Evolutionary conservation across 2,329 filamentous ascomycete species (phyloP), one percentile per base, ranked within the genome.

Genomic region (Arachnomyces sp.): DNA sequence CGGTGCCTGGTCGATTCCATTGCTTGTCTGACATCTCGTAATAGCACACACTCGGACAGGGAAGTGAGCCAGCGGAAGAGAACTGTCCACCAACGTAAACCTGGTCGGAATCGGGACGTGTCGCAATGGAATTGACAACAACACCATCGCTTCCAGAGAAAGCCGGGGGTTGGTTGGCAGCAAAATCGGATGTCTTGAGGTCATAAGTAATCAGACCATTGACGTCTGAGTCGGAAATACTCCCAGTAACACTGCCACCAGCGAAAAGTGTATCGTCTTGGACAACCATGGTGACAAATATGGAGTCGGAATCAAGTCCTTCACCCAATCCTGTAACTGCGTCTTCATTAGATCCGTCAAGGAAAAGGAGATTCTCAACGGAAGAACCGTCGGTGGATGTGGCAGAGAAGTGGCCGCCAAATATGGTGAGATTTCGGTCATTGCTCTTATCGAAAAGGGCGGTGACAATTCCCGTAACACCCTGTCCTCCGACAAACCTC

Each of bases 11-110:
- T 29, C 82, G 77, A 53, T 74, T 82, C 90, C 90, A 98, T 53
- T 89, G 82, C 11, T 73, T 74, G 3, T 73, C 72, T 6, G 76
- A 67, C 2, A 80, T 77, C 56, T 83, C 80, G 65, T 84, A 94
- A 43, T 82, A 70, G 63, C 92, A 98, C 16, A 98, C 76, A 34
- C 78, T 81, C 3, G 82, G 79, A 58, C 92, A 98, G 31, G 77
- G 80, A 20, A 96, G 73, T 3, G 82, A 81, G 18, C 92, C 92
- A 13, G 88, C 92, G 25, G 76, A 77, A n/a, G 77, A 70, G 56
- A 96, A 98, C 7, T 76, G 78, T 25, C 92, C 92, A 29, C 83
- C 90, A 25, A 98, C 83, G 55, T 84, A 98, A 9, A 98, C 72
- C 37, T 92, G 79, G 1, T 73, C 71, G 13, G 79, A 79, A 40